phyloP scores from a whole-genome alignment of 2,329 filamentous ascomycete genomes.

The Botrytis aclada region DNA sequence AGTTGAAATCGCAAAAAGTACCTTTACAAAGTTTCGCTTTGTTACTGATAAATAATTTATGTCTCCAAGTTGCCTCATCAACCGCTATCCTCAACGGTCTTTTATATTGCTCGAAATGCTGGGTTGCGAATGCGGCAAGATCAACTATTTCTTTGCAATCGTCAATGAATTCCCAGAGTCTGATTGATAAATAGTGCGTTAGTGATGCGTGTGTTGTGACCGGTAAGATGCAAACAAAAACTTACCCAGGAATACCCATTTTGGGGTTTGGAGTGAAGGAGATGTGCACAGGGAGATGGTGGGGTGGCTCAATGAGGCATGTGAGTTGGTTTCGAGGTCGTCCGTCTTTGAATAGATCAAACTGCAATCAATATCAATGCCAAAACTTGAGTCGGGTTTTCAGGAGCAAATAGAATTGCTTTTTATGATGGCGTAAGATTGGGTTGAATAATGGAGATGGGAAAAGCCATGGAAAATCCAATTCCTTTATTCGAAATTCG shows the following conservation, averaged over 20 bases:
- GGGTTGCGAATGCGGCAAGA: slow-evolving; percentile 55
- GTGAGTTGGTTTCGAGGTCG: background rate
- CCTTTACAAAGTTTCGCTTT: background rate
- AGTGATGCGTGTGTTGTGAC: background rate
- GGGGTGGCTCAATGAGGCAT: background rate
- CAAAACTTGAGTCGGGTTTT: background rate
- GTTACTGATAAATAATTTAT: slow-evolving; percentile 45
- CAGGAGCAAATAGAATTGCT: too few relatives aligned
- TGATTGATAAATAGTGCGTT: background rate
- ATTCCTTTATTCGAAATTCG: background rate
- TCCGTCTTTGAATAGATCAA: background rate
- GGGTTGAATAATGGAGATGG: background rate
- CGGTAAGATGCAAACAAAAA: background rate
- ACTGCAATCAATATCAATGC: background rate
- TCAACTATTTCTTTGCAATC: slow-evolving; percentile 12
- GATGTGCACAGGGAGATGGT: slow-evolving; percentile 2
- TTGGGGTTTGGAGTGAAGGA: background rate
- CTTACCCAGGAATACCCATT: slow-evolving; percentile 11
- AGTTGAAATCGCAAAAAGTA: background rate
- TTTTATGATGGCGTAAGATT: background rate
- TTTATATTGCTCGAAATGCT: slow-evolving; percentile 64
- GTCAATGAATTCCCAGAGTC: slow-evolving; percentile 19
- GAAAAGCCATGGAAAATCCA: background rate
- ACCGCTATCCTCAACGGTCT: slow-evolving; percentile 80
- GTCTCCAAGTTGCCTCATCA: slow-evolving; percentile 88